Evolutionary conservation across 257 asterid genomes (phyloP).

Genomic region (Ehretia macrophylla): DNA sequence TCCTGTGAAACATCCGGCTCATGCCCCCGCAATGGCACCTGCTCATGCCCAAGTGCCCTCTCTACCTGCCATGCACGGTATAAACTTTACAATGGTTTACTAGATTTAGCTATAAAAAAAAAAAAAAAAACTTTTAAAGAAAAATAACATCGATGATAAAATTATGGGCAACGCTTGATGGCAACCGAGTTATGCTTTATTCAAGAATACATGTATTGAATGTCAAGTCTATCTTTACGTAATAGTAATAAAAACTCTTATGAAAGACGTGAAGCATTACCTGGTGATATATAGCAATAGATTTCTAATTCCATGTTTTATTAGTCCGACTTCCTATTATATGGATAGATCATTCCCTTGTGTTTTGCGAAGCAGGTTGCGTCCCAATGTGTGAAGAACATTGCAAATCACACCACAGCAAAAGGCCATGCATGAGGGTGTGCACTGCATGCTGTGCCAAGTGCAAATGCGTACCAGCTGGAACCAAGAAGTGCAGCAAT

Average conservation of each 20-base stretch:
- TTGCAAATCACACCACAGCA: slow-evolving; percentile 25
- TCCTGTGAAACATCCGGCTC: slow-evolving; percentile 1
- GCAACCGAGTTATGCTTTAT: too few relatives aligned
- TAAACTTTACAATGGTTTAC: too few relatives aligned
- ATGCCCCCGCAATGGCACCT: slow-evolving; percentile 15
- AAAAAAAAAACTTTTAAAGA: neutral
- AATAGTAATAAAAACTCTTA: too few relatives aligned
- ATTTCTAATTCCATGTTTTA: too few relatives aligned
- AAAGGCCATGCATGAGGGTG: slow-evolving; percentile 29
- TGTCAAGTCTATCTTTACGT: too few relatives aligned
- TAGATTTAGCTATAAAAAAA: neutral
- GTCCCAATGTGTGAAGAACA: slow-evolving; percentile 17
- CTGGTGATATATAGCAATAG: too few relatives aligned
- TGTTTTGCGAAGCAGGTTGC: slow-evolving; percentile 35
- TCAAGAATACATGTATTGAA: too few relatives aligned
- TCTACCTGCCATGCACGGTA: slow-evolving; percentile 18
- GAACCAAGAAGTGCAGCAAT: too few relatives aligned
- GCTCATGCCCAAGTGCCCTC: slow-evolving; percentile 1
- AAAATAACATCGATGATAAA: neutral
- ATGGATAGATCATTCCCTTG: too few relatives aligned
- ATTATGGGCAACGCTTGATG: neutral
- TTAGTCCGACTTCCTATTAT: too few relatives aligned
- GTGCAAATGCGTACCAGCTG: slow-evolving; percentile 31
- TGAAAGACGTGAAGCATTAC: too few relatives aligned
- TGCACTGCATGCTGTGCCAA: slow-evolving; percentile 34